Conservation (phyloP, 805 yeast species). For the Sporopachydermia quercuum region DNA sequence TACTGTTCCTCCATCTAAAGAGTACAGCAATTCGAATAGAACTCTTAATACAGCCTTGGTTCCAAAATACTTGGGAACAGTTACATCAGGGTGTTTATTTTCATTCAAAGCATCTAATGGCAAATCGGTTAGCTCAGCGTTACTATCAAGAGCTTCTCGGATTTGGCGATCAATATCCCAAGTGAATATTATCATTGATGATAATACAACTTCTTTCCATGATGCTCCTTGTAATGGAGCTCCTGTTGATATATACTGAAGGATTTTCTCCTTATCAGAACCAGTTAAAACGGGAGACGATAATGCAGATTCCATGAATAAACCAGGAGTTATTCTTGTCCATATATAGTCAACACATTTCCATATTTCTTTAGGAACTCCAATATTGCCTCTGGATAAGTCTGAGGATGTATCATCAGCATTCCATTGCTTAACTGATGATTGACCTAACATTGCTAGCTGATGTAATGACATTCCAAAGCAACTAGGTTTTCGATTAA, state of each 20-base stretch:
- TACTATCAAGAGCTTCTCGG: not conserved
- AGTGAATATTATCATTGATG: not conserved
- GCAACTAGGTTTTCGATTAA: conserved; percentile 16
- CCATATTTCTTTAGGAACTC: conserved; percentile 20
- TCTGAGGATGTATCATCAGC: conserved; percentile 5
- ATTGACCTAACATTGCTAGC: conserved; percentile 10
- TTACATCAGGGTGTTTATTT: not conserved
- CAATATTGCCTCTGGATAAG: conserved; percentile 4
- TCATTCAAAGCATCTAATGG: not conserved
- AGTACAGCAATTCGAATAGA: conserved; percentile 17
- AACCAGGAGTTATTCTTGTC: conserved; percentile 11
- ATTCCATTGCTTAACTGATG: conserved; percentile 7
- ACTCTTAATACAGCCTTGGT: conserved; percentile 15
- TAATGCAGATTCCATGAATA: conserved; percentile 14
- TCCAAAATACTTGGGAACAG: too few relatives aligned
- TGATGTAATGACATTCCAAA: conserved; percentile 17
- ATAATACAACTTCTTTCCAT: not conserved
- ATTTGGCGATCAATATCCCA: not conserved
- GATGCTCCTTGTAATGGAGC: not conserved
- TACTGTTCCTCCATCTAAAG: conserved; percentile 27
- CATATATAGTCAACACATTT: conserved; percentile 21
- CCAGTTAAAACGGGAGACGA: conserved; percentile 6
- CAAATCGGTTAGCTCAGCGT: not conserved
- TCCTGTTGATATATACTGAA: conserved; percentile 4
- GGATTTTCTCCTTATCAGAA: conserved; percentile 12